Evolutionary conservation across 331 rosid species (phyloP).

Genomic region (Arachis monticola): DNA sequence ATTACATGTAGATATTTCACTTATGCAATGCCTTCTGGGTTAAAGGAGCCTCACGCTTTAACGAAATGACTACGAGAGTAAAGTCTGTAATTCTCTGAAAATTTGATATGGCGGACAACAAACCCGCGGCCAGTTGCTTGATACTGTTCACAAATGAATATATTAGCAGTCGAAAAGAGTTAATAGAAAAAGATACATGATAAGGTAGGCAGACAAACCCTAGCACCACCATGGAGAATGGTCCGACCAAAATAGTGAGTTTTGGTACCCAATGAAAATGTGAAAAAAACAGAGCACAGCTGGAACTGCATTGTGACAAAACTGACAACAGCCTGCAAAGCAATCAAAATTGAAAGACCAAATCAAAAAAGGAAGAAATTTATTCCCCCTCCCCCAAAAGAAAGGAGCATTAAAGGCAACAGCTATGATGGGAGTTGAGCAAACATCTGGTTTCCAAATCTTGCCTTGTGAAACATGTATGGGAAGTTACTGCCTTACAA

Average conservation of each 20-base stretch:
- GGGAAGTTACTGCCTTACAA: background rate
- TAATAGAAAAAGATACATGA: constrained; percentile 19
- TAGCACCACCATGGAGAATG: constrained; percentile 98
- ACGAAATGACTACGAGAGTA: constrained; percentile 98
- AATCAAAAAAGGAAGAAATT: background rate
- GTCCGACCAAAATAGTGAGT: constrained; percentile 99
- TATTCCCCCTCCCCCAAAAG: background rate
- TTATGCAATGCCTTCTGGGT: constrained; percentile 13
- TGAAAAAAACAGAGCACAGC: constrained; percentile 91
- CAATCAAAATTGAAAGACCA: background rate
- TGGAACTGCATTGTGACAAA: constrained; percentile 96
- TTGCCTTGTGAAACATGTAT: constrained; percentile 6
- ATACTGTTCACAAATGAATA: constrained; percentile 61
- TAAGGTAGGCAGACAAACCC: constrained; percentile 59
- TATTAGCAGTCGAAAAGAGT: constrained; percentile 16
- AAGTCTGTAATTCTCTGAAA: constrained; percentile 92
- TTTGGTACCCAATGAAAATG: constrained; percentile 90
- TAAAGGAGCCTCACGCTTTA: constrained; percentile 68
- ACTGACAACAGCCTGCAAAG: constrained; percentile 83
- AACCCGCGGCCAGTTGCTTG: constrained; percentile 99
- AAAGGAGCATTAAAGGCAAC: too few species aligned
- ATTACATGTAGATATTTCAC: constrained; percentile 4
- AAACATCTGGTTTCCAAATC: constrained; percentile 10
- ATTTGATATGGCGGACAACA: constrained; percentile 93
- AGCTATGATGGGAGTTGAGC: background rate